Conservation (phyloP, 2,329 filamentous ascomycete genomes). For the Paramyrothecium sp. region DNA sequence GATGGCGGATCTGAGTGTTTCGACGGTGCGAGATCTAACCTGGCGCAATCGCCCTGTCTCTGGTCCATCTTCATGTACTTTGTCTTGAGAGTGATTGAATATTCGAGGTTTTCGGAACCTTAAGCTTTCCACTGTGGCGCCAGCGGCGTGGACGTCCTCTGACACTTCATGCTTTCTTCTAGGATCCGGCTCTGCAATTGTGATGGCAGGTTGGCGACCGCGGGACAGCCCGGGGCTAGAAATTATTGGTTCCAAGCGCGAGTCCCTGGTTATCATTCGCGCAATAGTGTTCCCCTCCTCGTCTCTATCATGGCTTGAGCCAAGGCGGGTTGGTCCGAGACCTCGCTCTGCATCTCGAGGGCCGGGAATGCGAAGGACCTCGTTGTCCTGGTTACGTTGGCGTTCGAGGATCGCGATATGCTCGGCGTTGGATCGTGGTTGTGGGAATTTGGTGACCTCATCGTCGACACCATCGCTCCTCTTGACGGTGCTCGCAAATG, state of each 20-base stretch:
- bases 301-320: conserved; percentile 35
- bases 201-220: conserved; percentile 56
- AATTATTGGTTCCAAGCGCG: conserved; percentile 16
- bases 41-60: conserved; percentile 18
- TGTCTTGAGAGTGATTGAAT: conserved; percentile 35
- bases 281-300: conserved; percentile 28
- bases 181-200: conserved; percentile 61
- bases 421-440: conserved; percentile 63
- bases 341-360: conserved; percentile 88
- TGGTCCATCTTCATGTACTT: conserved; percentile 34
- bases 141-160: conserved; percentile 41
- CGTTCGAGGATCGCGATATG: conserved; percentile 87
- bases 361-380: conserved; percentile 83
- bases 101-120: conserved; percentile 42
- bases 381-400: conserved; percentile 74
- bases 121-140: conserved; percentile 37
- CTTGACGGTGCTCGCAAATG: conserved; percentile 67
- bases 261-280: conserved; percentile 21
- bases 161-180: conserved; percentile 32
- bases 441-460: conserved; percentile 41
- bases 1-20: conserved; percentile 55
- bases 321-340: conserved; percentile 60
- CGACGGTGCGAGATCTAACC: conserved; percentile 49
- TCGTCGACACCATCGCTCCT: conserved; percentile 55
- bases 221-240: conserved; percentile 19